Evolutionary conservation across 345 rosid genomes (phyloP), one percentile per base, ranked within the genome.

Genomic region (Murraya koenigii): DNA sequence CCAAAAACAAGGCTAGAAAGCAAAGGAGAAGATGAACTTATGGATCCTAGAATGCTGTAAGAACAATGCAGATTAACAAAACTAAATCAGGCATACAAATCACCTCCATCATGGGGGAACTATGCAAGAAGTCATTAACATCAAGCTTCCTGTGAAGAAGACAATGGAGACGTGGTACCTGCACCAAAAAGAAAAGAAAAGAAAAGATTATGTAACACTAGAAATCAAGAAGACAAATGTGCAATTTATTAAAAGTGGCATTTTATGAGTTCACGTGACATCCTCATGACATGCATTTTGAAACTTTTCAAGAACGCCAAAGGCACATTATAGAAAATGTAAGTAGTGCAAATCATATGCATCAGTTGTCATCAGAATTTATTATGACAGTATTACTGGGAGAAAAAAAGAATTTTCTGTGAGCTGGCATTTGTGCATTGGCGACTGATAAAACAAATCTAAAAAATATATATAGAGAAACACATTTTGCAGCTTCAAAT

Each of bases 121-220:
- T 71, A 2, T 38, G 83, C 73, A 96, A 84, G 79, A 90, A 92
- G 82, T 96, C 92, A 23, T 74, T 80, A 74, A 80, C 75, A 69
- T 82, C 89, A 73, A 96, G 98, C 89, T 92, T 96, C 87, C 90
- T 87, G 76, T 90, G 92, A 76, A 94, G 28, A 52, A 94, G 69
- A 80, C 99, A 96, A 77, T 96, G 99, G 75, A 96, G 91, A 61
- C 93, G 90, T 74, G 98, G 99, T 35, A 96, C 95, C 90, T 91
- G 79, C 41, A 83, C 52, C 41, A 54, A 79, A 74, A 75, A 64
- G n/a, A 84, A 26, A 49, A n/a, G n/a, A n/a, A n/a, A n/a, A n/a
- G 30, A 35, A 30, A 11, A 19, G 35, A 23, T n/a, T n/a, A n/a
- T n/a, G n/a, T 3, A 66, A 66, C 25, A 65, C 9, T 20, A 8